Evolutionary conservation across 345 rosid species (phyloP).

Genomic region (Ceriops decandra): DNA sequence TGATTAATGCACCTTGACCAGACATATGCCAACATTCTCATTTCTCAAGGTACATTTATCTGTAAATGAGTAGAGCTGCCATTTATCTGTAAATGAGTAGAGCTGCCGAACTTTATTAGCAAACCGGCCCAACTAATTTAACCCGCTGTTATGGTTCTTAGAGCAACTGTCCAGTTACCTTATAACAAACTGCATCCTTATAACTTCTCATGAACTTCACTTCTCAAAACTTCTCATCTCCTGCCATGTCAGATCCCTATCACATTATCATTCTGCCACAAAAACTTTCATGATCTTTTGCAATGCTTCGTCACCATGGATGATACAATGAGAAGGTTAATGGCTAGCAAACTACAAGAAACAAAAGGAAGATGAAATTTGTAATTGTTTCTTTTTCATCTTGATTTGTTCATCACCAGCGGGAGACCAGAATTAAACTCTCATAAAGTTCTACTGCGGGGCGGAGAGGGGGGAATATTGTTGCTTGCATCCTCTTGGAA

Average conservation of each 20-base stretch:
- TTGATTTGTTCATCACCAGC: background rate
- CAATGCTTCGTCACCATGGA: conserved; percentile 29
- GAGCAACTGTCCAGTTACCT: conserved; percentile 29
- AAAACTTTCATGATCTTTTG: conserved; percentile 31
- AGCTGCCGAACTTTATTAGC: background rate
- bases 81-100: background rate
- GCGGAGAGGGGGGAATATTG: no score
- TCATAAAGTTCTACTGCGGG: no score
- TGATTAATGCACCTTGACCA: background rate
- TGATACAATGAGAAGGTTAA: conserved; percentile 31
- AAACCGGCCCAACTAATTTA: conserved; percentile 8
- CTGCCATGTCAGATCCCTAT: conserved; percentile 32
- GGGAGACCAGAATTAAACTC: no score
- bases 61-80: background rate
- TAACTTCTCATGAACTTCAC: conserved; percentile 35
- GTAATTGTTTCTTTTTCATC: background rate
- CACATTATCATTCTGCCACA: conserved; percentile 35
- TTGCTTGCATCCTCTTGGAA: no score
- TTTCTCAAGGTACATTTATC: background rate
- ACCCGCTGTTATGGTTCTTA: conserved; percentile 16
- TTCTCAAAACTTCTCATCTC: conserved; percentile 42
- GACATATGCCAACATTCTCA: background rate
- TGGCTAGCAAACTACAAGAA: conserved; percentile 23
- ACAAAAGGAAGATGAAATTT: conserved; percentile 6
- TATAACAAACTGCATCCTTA: conserved; percentile 27